These are phyloP conservation scores for Suillus decipiens DNA, from an alignment of 768 basidiomycete genomes.

Conservation along the genomic window DNA sequence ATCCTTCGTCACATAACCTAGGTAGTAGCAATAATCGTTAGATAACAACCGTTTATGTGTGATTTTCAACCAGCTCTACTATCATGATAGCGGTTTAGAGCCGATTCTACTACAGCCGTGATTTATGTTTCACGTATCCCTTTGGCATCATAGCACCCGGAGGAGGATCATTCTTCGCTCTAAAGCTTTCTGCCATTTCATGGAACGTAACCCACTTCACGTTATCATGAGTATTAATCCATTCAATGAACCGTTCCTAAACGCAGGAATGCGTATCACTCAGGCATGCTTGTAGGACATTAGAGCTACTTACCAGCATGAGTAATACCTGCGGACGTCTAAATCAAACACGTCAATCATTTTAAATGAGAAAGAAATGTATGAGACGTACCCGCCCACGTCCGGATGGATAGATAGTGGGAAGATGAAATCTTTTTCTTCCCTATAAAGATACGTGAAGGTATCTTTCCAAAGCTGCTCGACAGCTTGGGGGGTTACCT, in stretches of 20 bases:
- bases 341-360: constrained; percentile 2
- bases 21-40: background rate
- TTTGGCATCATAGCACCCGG: constrained; percentile 58
- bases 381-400: constrained; percentile 54
- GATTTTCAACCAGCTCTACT: no score
- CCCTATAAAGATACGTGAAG: constrained; percentile 64
- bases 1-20: background rate
- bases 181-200: constrained; percentile 66
- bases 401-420: constrained; percentile 77
- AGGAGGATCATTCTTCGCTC: constrained; percentile 49
- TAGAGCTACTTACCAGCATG: constrained; percentile 54
- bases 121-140: constrained; percentile 31
- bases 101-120: constrained; percentile 1
- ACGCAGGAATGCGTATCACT: background rate
- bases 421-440: constrained; percentile 63
- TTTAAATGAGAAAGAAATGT: constrained; percentile 10
- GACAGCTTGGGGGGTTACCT: constrained; percentile 60
- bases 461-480: constrained; percentile 74
- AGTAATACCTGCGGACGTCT: constrained; percentile 66
- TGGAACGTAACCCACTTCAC: constrained; percentile 73
- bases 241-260: constrained; percentile 73
- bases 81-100: no score
- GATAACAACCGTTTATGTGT: background rate
- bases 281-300: background rate
- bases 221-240: constrained; percentile 68